These are phyloP conservation scores for Penicillium glabrum DNA, from an alignment of 2,329 filamentous ascomycete species.

Conservation along the genomic window DNA sequence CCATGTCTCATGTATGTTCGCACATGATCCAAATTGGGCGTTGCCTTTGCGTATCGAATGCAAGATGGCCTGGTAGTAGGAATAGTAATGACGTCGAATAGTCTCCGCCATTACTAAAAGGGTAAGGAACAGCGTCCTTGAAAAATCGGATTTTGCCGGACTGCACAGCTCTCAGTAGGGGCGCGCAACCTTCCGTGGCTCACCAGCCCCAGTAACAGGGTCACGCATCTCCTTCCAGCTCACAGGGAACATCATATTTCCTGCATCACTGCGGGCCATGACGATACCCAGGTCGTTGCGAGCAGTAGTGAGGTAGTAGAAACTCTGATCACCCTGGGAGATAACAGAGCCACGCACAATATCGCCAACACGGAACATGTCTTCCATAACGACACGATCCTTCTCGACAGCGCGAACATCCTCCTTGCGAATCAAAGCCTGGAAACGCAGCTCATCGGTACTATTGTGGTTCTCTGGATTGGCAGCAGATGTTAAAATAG, in stretches of 20 bases:
- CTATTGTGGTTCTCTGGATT: conserved; percentile 43
- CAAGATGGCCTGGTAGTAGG: neutral
- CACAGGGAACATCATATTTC: conserved; percentile 87
- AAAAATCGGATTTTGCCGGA: neutral
- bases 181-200: conserved; percentile 90
- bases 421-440: conserved; percentile 80
- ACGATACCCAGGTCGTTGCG: conserved; percentile 91
- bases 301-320: conserved; percentile 92
- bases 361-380: conserved; percentile 90
- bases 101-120: neutral
- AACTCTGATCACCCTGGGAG: conserved; percentile 87
- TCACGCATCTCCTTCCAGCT: conserved; percentile 96
- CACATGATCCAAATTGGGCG: neutral
- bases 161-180: conserved; percentile 63
- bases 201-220: conserved; percentile 71
- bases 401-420: conserved; percentile 95
- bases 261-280: conserved; percentile 83
- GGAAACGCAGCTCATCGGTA: conserved; percentile 69
- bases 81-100: neutral
- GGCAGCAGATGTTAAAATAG: conserved; percentile 38
- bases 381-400: conserved; percentile 86
- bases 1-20: neutral
- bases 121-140: neutral
- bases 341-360: conserved; percentile 86
- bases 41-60: neutral